Base-by-base conservation (phyloP, 306 rosid species). In the Casuarina cunninghamiana region DNA sequence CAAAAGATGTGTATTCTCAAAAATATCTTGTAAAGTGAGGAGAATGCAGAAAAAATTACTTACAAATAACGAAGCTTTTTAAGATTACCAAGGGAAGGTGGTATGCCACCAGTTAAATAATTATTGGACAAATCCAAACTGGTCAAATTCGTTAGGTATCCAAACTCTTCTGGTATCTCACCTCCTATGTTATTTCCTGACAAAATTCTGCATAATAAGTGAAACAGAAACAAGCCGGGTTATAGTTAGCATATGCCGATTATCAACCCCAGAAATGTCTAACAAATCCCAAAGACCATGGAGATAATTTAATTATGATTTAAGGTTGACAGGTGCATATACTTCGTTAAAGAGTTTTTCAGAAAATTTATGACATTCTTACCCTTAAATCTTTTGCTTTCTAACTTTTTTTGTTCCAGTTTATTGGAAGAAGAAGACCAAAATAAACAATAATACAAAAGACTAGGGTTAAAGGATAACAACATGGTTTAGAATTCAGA, bases 131-230 rank as follows among this genome's bases (percentile, higher is more conserved):
- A 87, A 85, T 96, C 93, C 85, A 96, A 90, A 83, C 87, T 90
- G 73, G 15, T 19, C 87, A 86, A 86, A 77, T 79, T 91, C 51
- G 88, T 88, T 75, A 96, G 77, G 79, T 90, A 86, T 75, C 98
- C 99, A 11, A 91, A 78, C 80, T 91, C 97, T 82, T 87, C 75
- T 12, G 99, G 98, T 78, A 96, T 90, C 45, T 46, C 83, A 15
- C 98, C 99, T 35, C 87, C 85, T 58, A 96, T 93, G 61, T 73
- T 82, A 90, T 96, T 96, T 73, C 97, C 96, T 87, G 89, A 96
- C 84, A 96, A 86, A 45, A 89, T 79, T 76, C 99, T 96, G 91
- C 83, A 78, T 19, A 60, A 83, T 26, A 39, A 77, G 86, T 53
- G 75, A 53, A 82, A 70, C 68, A 66, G 12, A 65, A 63, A 63